Evolutionary conservation across 768 basidiomycete species (phyloP).

Genomic region (Leccinum boreale): DNA sequence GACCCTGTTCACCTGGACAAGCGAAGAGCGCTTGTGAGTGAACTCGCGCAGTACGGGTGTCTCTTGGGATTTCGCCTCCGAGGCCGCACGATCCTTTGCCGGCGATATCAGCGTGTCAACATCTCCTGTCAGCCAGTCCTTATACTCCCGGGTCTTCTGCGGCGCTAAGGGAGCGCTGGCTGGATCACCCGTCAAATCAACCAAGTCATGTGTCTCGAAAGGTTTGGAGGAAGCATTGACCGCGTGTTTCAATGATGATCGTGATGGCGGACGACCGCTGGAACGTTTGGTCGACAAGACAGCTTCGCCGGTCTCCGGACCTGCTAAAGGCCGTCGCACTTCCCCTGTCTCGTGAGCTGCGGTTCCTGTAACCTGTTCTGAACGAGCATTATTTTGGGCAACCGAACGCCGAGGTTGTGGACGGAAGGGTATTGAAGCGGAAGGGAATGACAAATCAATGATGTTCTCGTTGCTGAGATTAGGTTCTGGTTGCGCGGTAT

Average conservation of each 20-base stretch:
- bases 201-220: slow-evolving; percentile 13
- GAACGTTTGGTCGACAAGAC: slow-evolving; percentile 15
- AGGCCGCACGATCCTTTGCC: slow-evolving; percentile 14
- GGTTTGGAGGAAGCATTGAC: slow-evolving; percentile 47
- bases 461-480: slow-evolving; percentile 13
- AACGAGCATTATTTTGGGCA: slow-evolving; percentile 43
- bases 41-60: slow-evolving; percentile 62
- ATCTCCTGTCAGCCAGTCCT: slow-evolving; percentile 77
- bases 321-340: slow-evolving; percentile 4
- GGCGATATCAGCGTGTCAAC: slow-evolving; percentile 37
- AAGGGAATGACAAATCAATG: slow-evolving; percentile 21
- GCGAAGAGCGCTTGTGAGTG: slow-evolving; percentile 69
- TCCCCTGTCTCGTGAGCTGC: slow-evolving; percentile 43
- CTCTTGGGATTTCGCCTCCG: slow-evolving; percentile 22
- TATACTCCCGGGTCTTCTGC: slow-evolving; percentile 33
- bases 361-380: slow-evolving; percentile 54
- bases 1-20: slow-evolving; percentile 47
- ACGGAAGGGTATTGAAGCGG: slow-evolving; percentile 20
- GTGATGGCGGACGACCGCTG: slow-evolving; percentile 24
- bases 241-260: slow-evolving; percentile 49
- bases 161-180: slow-evolving; percentile 5
- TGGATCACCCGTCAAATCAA: slow-evolving; percentile 16
- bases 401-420: slow-evolving; percentile 18
- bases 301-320: slow-evolving; percentile 16
- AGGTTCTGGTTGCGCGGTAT: slow-evolving; percentile 16